Percentiles rank a stretch among this genome's conserved stretches.
Evolutionary conservation across 805 yeast species (phyloP).

Genomic region (Monosporozyma aquatica): DNA sequence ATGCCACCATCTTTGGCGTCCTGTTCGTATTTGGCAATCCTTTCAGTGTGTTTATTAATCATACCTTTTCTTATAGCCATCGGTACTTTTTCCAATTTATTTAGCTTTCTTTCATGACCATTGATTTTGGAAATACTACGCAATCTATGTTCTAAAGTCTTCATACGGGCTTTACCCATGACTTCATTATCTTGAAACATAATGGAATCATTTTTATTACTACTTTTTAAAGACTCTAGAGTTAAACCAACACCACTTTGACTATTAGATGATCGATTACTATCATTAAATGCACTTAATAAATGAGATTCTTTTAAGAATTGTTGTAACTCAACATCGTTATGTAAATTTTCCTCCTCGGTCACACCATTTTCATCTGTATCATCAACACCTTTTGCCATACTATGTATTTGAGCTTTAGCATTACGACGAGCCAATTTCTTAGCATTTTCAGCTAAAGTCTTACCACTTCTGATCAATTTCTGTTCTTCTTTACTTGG

Average conservation of each 20-base stretch:
- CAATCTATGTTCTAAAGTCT: conserved; percentile 54
- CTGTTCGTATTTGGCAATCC: conserved; percentile 49
- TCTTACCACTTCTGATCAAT: conserved; percentile 50
- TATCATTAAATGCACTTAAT: conserved; percentile 30
- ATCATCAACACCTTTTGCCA: conserved; percentile 9
- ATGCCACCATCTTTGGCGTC: conserved; percentile 90
- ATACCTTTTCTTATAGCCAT: conserved; percentile 84
- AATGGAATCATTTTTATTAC: conserved; percentile 27
- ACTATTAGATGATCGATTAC: conserved; percentile 10
- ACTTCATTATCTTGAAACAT: conserved; percentile 39
- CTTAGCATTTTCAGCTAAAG: conserved; percentile 32
- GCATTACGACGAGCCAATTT: conserved; percentile 12
- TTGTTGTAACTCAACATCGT: conserved; percentile 65
- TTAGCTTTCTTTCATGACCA: conserved; percentile 31
- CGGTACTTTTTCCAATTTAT: conserved; percentile 68
- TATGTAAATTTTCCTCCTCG: conserved; percentile 48
- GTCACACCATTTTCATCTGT: conserved; percentile 20
- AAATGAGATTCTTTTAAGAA: conserved; percentile 66
- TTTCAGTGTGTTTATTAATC: conserved; percentile 45
- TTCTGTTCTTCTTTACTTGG: conserved; percentile 43
- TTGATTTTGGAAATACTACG: conserved; percentile 39
- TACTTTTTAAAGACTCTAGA: conserved; percentile 38
- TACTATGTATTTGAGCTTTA: conserved; percentile 19
- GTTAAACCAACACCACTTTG: conserved; percentile 62
- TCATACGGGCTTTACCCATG: conserved; percentile 58